Conservation (phyloP, 1,139 yeast genomes). For the Scheffersomyces lignicola region DNA sequence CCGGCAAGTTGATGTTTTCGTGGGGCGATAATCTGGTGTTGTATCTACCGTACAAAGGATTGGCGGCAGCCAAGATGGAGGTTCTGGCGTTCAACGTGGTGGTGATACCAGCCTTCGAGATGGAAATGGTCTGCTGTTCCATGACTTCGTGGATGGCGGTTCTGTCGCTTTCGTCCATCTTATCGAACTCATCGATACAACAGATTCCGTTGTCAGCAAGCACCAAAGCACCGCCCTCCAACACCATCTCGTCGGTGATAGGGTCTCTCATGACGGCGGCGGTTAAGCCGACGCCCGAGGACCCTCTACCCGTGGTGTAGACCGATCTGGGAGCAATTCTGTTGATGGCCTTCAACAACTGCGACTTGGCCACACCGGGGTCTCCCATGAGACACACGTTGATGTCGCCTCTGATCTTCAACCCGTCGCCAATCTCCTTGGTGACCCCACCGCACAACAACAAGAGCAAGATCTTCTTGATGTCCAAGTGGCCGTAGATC, state of each 20-base stretch:
- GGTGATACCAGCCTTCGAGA: constrained; percentile 96
- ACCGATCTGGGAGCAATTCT: constrained; percentile 97
- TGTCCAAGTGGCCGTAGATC: constrained; percentile 91
- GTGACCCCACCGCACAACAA: constrained; percentile 94
- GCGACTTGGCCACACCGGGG: constrained; percentile 99
- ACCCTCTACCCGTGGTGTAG: constrained; percentile 98
- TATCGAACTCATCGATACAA: constrained; percentile 98
- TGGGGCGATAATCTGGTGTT: constrained; percentile 89
- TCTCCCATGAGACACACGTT: constrained; percentile 98
- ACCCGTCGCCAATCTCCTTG: constrained; percentile 92
- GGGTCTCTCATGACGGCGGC: constrained; percentile 99
- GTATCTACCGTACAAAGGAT: constrained; percentile 94
- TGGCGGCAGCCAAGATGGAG: constrained; percentile 95
- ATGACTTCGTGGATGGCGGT: constrained; percentile 99
- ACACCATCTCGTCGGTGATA: constrained; percentile 95
- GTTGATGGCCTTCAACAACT: constrained; percentile 84
- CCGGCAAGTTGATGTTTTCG: constrained; percentile 94
- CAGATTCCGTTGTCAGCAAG: constrained; percentile 97
- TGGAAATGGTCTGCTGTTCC: constrained; percentile 99
- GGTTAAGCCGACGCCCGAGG: constrained; percentile 98
- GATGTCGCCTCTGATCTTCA: constrained; percentile 96
- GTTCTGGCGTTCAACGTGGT: constrained; percentile 96
- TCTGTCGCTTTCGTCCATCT: constrained; percentile 96
- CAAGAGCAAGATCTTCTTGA: constrained; percentile 83
- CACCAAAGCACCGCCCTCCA: constrained; percentile 98